Percentiles rank a stretch among this genome's conserved stretches.
phyloP scores from a whole-genome alignment of 176 grass and related monocot genomes.

The Musa beccarii region DNA sequence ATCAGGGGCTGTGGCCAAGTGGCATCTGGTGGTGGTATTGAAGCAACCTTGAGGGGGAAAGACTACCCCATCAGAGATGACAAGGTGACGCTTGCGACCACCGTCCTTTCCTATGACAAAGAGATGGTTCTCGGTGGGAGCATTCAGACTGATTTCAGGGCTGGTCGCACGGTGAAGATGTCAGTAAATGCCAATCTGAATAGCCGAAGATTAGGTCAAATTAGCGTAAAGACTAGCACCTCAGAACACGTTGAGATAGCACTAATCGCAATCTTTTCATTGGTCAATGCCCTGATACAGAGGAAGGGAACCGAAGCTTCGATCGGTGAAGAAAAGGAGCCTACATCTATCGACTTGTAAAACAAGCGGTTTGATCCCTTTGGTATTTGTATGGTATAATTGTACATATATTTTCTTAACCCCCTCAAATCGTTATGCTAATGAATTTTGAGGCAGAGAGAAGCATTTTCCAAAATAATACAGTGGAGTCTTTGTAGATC shows the following conservation, averaged over 20 bases:
- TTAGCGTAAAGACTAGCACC: conserved; percentile 52
- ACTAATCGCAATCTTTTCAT: conserved; percentile 43
- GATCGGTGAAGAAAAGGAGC: background rate
- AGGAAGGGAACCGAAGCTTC: conserved; percentile 34
- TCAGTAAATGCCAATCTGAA: conserved; percentile 63
- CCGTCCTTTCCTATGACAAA: conserved; percentile 47
- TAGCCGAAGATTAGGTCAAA: conserved; percentile 59
- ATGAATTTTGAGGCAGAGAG: background rate
- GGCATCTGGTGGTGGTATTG: conserved; percentile 55
- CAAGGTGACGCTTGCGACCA: conserved; percentile 32
- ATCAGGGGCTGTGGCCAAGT: conserved; percentile 60
- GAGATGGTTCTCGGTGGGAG: conserved; percentile 49
- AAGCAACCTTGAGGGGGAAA: conserved; percentile 56
- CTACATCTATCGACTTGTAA: background rate
- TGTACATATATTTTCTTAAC: background rate
- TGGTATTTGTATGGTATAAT: background rate
- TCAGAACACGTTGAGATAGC: conserved; percentile 64
- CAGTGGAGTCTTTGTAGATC: too few relatives aligned
- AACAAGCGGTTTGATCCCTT: too few relatives aligned
- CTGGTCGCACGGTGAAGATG: conserved; percentile 48
- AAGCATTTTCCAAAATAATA: too few relatives aligned
- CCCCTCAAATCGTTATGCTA: background rate
- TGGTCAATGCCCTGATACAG: conserved; percentile 55
- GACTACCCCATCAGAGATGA: conserved; percentile 83
- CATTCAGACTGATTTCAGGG: conserved; percentile 65